phyloP scores from a whole-genome alignment of 208 protist genomes.

The Leishmania guyanensis region DNA sequence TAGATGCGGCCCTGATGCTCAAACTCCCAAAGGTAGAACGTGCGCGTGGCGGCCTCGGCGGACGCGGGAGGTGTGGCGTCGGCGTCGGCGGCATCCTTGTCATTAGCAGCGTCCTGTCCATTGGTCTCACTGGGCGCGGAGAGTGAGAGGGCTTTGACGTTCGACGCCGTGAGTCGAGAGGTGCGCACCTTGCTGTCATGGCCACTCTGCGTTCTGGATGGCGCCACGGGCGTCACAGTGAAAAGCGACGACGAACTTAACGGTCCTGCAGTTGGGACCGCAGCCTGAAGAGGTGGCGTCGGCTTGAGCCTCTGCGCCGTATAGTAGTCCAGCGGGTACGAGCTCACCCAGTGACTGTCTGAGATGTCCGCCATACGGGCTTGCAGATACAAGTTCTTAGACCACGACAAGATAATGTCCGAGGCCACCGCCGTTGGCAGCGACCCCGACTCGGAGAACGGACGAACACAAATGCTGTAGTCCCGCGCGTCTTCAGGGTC shows the following conservation, averaged over 20 bases:
- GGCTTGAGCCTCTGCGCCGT: not conserved
- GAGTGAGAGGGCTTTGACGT: not conserved
- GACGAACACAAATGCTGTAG: slow-evolving; percentile 3
- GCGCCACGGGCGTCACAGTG: not conserved
- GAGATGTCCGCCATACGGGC: slow-evolving; percentile 11
- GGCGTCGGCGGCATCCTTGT: not conserved
- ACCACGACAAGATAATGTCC: slow-evolving; percentile 36
- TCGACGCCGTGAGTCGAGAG: not conserved
- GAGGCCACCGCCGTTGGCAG: not conserved
- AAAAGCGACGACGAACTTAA: not conserved
- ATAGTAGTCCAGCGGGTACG: slow-evolving; percentile 15
- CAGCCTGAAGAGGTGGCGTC: not conserved
- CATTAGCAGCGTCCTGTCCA: not conserved
- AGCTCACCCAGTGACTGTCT: slow-evolving; percentile 14
- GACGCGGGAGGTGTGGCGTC: not conserved
- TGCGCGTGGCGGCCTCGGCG: not conserved
- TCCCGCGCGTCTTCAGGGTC: not conserved
- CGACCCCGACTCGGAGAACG: not conserved
- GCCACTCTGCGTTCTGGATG: not conserved
- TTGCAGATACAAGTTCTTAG: slow-evolving; percentile 22
- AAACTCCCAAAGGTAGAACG: slow-evolving; percentile 27
- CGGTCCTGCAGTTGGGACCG: not conserved
- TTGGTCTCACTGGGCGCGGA: not conserved
- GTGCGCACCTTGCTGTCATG: not conserved
- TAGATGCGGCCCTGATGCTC: slow-evolving; percentile 17